phyloP scores from a whole-genome alignment of 2,329 filamentous ascomycete species.

The Fusarium sororula region DNA sequence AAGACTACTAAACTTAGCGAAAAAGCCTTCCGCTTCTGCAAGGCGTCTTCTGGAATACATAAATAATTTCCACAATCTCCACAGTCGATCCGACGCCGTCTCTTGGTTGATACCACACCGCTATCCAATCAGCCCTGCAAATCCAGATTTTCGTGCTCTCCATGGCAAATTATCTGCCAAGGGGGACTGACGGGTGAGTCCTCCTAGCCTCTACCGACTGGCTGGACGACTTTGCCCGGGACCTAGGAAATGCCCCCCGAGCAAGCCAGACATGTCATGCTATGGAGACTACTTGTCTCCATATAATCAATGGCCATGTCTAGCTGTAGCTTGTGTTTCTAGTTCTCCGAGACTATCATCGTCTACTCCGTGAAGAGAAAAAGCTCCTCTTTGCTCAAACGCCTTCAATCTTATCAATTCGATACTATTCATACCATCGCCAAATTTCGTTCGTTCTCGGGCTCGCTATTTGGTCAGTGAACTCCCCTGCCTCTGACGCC shows the following conservation, averaged over 20 bases:
- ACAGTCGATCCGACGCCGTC: constrained; percentile 32
- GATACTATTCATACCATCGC: neutral
- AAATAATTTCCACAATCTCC: constrained; percentile 39
- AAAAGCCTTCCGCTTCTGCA: constrained; percentile 5
- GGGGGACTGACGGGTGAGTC: neutral
- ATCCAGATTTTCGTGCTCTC: constrained; percentile 11
- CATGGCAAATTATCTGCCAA: constrained; percentile 27
- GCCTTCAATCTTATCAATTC: constrained; percentile 19
- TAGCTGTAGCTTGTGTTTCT: neutral
- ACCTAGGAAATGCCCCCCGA: constrained; percentile 22
- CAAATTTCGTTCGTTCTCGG: constrained; percentile 6
- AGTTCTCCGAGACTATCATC: neutral
- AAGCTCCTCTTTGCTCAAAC: constrained; percentile 31
- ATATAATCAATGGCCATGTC: neutral
- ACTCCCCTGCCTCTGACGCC: constrained; percentile 26
- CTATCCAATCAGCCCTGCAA: constrained; percentile 43
- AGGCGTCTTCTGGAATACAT: constrained; percentile 38
- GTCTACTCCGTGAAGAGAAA: neutral
- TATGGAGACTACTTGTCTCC: neutral
- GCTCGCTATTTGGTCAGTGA: constrained; percentile 18
- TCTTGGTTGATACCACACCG: constrained; percentile 33
- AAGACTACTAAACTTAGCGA: constrained; percentile 15
- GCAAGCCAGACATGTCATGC: neutral
- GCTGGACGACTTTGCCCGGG: constrained; percentile 29
- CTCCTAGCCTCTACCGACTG: constrained; percentile 30